Percentiles rank a stretch among this genome's conserved stretches.
phyloP scores from a whole-genome alignment of 768 basidiomycete species.

The Lyophyllum decastes region DNA sequence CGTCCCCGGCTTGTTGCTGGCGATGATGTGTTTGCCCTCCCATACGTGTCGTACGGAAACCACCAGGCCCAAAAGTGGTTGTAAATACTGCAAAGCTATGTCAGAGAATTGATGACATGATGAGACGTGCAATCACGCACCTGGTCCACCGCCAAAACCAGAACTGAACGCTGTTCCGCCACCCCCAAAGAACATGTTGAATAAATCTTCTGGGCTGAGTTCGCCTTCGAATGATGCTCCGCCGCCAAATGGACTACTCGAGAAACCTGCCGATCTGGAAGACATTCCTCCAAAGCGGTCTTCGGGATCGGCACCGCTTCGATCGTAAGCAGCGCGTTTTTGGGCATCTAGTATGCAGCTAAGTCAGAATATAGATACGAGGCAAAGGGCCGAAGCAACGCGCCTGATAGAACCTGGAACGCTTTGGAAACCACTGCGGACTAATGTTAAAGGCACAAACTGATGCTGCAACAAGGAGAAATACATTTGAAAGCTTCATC shows the following conservation, averaged over 20 bases:
- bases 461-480: constrained; percentile 26
- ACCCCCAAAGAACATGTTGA: constrained; percentile 98
- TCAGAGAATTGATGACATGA: background rate
- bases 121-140: constrained; percentile 27
- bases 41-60: constrained; percentile 73
- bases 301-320: constrained; percentile 87
- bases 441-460: constrained; percentile 2
- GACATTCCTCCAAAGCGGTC: constrained; percentile 74
- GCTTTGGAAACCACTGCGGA: constrained; percentile 93
- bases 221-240: constrained; percentile 73
- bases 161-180: constrained; percentile 53
- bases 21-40: constrained; percentile 41
- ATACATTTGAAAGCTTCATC: constrained; percentile 97
- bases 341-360: constrained; percentile 71
- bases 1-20: constrained; percentile 29
- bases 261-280: constrained; percentile 53
- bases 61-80: constrained; percentile 77
- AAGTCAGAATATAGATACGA: constrained; percentile 5
- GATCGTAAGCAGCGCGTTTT: constrained; percentile 86
- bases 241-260: constrained; percentile 48
- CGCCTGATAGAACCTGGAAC: constrained; percentile 90
- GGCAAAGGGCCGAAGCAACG: background rate
- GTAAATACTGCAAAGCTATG: constrained; percentile 59
- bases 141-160: constrained; percentile 58
- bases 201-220: constrained; percentile 92